phyloP scores from a whole-genome alignment of 768 basidiomycete species.

The Suillus weaverae region DNA sequence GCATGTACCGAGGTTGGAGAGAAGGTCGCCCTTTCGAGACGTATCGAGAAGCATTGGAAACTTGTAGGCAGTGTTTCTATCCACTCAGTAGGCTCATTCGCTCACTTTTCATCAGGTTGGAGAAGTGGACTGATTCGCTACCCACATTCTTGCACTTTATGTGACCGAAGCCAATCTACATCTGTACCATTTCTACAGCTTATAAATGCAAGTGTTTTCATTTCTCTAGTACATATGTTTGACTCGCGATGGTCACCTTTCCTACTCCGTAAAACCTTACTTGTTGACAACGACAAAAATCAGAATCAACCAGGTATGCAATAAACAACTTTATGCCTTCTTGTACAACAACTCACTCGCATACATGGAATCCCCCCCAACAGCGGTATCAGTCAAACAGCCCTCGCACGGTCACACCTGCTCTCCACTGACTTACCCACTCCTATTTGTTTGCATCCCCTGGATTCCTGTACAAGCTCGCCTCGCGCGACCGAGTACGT shows the following conservation, averaged over 20 bases:
- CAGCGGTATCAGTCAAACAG: too few relatives aligned
- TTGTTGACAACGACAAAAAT: too few relatives aligned
- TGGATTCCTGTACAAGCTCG: too few relatives aligned
- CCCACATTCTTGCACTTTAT: background rate
- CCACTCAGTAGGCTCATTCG: background rate
- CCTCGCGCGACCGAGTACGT: too few relatives aligned
- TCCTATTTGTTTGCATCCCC: too few relatives aligned
- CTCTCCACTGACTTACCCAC: too few relatives aligned
- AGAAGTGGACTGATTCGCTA: conserved; percentile 65
- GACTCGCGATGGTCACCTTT: background rate
- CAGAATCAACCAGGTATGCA: too few relatives aligned
- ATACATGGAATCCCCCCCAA: too few relatives aligned
- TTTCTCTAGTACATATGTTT: background rate
- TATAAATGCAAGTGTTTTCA: background rate
- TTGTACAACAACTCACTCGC: too few relatives aligned
- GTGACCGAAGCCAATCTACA: background rate
- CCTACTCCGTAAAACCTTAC: background rate
- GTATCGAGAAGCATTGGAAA: conserved; percentile 99
- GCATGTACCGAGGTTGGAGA: conserved; percentile 97
- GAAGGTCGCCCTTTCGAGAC: conserved; percentile 91
- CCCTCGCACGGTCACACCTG: too few relatives aligned
- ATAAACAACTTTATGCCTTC: too few relatives aligned
- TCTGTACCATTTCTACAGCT: background rate
- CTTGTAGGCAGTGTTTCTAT: conserved; percentile 70
- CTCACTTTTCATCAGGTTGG: conserved; percentile 41